Conservation (phyloP, 1,139 yeast species). For the Pneumocystis sp. region DNA sequence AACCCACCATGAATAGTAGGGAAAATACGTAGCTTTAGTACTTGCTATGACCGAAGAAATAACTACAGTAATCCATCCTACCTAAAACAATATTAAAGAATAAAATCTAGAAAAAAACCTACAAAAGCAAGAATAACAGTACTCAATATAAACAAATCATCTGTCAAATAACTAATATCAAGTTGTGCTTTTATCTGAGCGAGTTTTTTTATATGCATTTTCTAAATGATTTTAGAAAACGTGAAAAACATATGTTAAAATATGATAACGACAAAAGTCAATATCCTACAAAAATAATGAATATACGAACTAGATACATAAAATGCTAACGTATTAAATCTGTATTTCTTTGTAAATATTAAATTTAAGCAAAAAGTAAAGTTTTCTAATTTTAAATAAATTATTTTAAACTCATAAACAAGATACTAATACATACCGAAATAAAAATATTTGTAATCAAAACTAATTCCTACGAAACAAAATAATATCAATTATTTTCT, state of each 20-base stretch:
- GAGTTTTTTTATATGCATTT: not conserved
- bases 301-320: not conserved
- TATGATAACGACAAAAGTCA: not conserved
- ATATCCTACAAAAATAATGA: not conserved
- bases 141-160: conserved; percentile 28
- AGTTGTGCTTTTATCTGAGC: not conserved
- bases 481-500: not conserved
- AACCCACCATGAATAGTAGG: conserved; percentile 94
- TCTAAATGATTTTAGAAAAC: not conserved
- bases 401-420: not conserved
- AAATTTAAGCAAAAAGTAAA: not conserved
- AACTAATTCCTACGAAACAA: not conserved
- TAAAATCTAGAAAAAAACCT: conserved; percentile 2
- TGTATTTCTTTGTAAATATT: not conserved
- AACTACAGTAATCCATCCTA: conserved; percentile 66
- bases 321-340: not conserved
- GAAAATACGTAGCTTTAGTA: conserved; percentile 32
- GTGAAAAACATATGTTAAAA: not conserved
- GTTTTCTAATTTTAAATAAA: not conserved
- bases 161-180: conserved; percentile 18
- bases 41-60: conserved; percentile 65
- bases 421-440: not conserved
- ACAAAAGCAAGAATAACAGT: conserved; percentile 14
- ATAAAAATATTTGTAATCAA: not conserved
- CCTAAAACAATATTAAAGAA: conserved; percentile 11